Percentiles rank a stretch among this genome's conserved stretches.
Evolutionary conservation across 2,329 filamentous ascomycete species (phyloP).

Genomic region (Trichoderma brevicompactum): DNA sequence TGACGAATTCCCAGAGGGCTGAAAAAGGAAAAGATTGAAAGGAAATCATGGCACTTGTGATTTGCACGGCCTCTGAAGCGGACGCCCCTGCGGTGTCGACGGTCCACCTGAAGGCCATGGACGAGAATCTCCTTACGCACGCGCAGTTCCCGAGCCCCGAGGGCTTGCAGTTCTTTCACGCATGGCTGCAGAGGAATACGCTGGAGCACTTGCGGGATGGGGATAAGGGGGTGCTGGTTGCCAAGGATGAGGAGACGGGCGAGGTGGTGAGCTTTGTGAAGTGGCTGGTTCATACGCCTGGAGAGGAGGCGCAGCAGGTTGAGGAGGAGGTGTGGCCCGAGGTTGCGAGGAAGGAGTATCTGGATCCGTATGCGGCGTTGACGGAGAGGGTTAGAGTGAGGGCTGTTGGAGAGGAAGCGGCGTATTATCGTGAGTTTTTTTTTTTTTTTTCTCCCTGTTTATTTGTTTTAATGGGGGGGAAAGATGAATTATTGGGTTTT

Average conservation of each 20-base stretch:
- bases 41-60: constrained; percentile 36
- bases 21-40: background rate
- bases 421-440: constrained; percentile 45
- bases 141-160: constrained; percentile 46
- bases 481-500: background rate
- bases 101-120: constrained; percentile 48
- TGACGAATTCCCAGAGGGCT: too few relatives aligned
- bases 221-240: constrained; percentile 42
- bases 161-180: constrained; percentile 38
- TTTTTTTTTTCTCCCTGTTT: constrained; percentile 26
- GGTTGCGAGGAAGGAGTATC: constrained; percentile 38
- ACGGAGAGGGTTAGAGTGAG: constrained; percentile 40
- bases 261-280: constrained; percentile 43
- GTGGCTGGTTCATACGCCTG: constrained; percentile 41
- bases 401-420: constrained; percentile 37
- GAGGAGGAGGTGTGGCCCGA: constrained; percentile 40
- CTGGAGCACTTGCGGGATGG: constrained; percentile 37
- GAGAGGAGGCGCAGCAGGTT: constrained; percentile 30
- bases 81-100: constrained; percentile 36
- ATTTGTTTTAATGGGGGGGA: background rate
- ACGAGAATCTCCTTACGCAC: constrained; percentile 45
- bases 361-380: constrained; percentile 42
- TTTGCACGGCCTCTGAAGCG: constrained; percentile 35
- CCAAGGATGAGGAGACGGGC: constrained; percentile 38
- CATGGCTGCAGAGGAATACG: constrained; percentile 41